Base-by-base conservation (phyloP, 331 rosid genomes). In the Dryas integrifolia region DNA sequence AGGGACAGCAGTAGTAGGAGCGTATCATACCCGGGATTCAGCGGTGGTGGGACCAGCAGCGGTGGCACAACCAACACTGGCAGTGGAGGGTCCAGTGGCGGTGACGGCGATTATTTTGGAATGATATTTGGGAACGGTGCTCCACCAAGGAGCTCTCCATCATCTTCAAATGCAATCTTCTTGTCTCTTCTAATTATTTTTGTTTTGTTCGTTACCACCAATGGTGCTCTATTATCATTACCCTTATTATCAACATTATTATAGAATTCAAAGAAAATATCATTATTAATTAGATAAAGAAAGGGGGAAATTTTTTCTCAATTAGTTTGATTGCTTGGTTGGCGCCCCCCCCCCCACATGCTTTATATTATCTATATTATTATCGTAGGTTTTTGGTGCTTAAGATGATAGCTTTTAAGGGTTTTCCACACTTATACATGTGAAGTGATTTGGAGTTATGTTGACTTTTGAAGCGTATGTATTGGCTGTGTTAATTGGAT, bases 41-140 rank as follows among this genome's bases (percentile, higher is more conserved):
- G 55, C 46, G 85, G 86, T 3, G 79, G 86, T 7, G 94, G 97
- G 84, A 65, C 85, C 67, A 59, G 44, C 67, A 67, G 78, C 64
- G 77, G 80, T 1, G 85, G 86, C 52, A 82, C 81, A 62, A 79
- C 82, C 47, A 71, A 63, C 83, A 82, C 40, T 7, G 92, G 88
- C 50, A 69, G 24, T 21, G 82, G 44, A 44, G 87, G 92, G 68
- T 74, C 89, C 53, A 47, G 66, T 58, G 70, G 69, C 30, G 83
- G 60, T n/a, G 83, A 69, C 12, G 96, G 83, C 0, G 96, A 85
- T 80, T 86, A 72, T 80, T 87, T 84, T 13, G 96, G 96, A 49
- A 88, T 92, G 93, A 83, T 92, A 77, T 89, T 92, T 65, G 84
- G 79, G 52, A 79, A 83, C 72, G 78, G 65, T 9, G 88, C 88